Percentiles rank a stretch among this genome's conserved stretches.
Evolutionary conservation across 2,329 filamentous ascomycete genomes (phyloP).

Genomic region (Hansfordia pulvinata): DNA sequence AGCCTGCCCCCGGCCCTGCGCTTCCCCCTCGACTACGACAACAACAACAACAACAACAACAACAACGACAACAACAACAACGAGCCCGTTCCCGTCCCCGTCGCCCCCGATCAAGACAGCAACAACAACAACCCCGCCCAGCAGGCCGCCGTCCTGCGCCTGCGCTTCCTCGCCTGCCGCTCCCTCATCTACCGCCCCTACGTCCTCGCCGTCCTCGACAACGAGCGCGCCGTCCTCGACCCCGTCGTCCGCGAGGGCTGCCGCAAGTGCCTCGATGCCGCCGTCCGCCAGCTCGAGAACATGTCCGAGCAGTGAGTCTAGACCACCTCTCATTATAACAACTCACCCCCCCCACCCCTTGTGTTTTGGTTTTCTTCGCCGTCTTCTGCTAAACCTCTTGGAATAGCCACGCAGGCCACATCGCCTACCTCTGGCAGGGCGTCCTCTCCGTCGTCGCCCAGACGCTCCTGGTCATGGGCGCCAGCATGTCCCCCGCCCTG

Average conservation of each 20-base stretch:
- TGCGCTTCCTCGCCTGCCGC: slow-evolving; percentile 73
- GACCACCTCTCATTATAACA: slow-evolving; percentile 4
- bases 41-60: too few species aligned
- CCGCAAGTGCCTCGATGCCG: slow-evolving; percentile 69
- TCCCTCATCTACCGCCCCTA: slow-evolving; percentile 81
- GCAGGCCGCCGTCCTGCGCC: slow-evolving; percentile 61
- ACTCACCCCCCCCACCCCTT: slow-evolving; percentile 4
- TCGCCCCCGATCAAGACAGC: too few species aligned
- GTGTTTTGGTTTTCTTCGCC: slow-evolving; percentile 10
- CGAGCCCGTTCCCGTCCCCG: slow-evolving; percentile 45
- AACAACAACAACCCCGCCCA: slow-evolving; percentile 73
- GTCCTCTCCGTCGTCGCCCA: slow-evolving; percentile 74
- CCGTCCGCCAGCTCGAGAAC: slow-evolving; percentile 66
- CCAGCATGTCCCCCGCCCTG: slow-evolving; percentile 65
- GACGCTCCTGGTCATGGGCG: slow-evolving; percentile 70
- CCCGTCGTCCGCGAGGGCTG: slow-evolving; percentile 64
- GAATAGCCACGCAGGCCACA: slow-evolving; percentile 61
- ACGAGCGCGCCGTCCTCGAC: slow-evolving; percentile 60
- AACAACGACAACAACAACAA: too few species aligned
- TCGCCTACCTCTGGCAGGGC: slow-evolving; percentile 79
- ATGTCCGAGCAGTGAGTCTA: slow-evolving; percentile 58
- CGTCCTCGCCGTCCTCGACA: slow-evolving; percentile 66
- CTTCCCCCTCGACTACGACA: slow-evolving; percentile 69
- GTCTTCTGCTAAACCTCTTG: slow-evolving; percentile 22
- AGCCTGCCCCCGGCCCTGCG: slow-evolving; percentile 61